Percentiles rank a stretch among this genome's conserved stretches.
Conservation (phyloP, 176 grass and related monocot species). For the Carex littledalei region DNA sequence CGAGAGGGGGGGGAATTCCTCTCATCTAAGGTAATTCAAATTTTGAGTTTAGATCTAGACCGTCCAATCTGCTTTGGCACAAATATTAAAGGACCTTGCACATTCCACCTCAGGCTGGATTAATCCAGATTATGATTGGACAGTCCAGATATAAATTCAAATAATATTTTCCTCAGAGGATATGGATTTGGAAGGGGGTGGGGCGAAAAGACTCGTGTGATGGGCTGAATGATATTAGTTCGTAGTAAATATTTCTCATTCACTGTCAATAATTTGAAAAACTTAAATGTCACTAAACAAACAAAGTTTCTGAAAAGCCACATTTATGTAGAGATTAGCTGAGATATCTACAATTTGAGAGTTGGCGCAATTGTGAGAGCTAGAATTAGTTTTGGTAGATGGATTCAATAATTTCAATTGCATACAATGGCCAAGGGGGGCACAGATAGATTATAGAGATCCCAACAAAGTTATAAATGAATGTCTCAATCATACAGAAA, state of each 20-base stretch:
- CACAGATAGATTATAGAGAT: neutral
- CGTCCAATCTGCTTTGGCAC: no score
- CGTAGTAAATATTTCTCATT: neutral
- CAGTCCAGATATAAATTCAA: no score
- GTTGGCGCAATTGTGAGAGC: neutral
- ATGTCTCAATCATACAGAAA: neutral
- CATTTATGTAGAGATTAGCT: neutral
- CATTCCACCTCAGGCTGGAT: no score
- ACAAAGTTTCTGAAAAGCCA: neutral
- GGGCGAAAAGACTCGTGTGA: no score
- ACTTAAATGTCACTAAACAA: neutral
- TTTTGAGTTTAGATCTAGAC: no score
- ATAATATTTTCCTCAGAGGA: no score
- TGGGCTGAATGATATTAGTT: no score
- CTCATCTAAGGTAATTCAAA: no score
- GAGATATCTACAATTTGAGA: neutral
- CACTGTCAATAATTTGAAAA: neutral
- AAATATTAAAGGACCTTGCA: no score
- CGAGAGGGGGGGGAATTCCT: no score
- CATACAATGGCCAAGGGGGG: neutral
- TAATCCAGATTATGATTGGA: no score
- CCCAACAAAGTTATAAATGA: slow-evolving; percentile 5
- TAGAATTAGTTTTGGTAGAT: neutral
- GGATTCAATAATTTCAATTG: neutral
- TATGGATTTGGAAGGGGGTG: no score